phyloP scores from a whole-genome alignment of 148 eudicot species.

The Cornus kousa region DNA sequence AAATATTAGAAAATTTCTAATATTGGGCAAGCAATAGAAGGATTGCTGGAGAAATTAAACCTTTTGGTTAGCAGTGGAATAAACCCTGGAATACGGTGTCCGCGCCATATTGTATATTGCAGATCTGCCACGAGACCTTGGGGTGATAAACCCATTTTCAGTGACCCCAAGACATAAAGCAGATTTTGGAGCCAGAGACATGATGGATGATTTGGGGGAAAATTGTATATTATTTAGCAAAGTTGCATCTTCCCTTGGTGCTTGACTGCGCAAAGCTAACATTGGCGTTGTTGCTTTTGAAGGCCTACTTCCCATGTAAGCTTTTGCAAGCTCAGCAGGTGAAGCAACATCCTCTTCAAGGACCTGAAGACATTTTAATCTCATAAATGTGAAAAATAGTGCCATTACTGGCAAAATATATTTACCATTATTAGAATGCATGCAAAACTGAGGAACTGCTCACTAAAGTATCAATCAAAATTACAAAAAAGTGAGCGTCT shows the following conservation, averaged over 20 bases:
- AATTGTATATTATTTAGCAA: slow-evolving; percentile 26
- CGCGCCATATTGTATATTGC: slow-evolving; percentile 91
- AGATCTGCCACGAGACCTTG: slow-evolving; percentile 79
- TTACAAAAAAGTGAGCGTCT: background rate
- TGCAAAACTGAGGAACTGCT: background rate
- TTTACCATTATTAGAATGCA: background rate
- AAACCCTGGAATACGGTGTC: slow-evolving; percentile 69
- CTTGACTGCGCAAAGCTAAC: slow-evolving; percentile 40
- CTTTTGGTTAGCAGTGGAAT: slow-evolving; percentile 37
- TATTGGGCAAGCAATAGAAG: background rate
- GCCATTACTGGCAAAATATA: no score
- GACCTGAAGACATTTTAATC: slow-evolving; percentile 35
- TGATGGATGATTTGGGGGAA: slow-evolving; percentile 34
- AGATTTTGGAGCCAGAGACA: slow-evolving; percentile 41
- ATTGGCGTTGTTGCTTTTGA: slow-evolving; percentile 52
- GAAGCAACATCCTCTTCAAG: slow-evolving; percentile 66
- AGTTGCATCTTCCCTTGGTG: slow-evolving; percentile 38
- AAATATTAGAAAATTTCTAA: background rate
- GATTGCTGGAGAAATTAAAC: slow-evolving; percentile 22
- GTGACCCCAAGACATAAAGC: slow-evolving; percentile 25
- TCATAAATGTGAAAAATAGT: background rate
- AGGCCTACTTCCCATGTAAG: slow-evolving; percentile 81
- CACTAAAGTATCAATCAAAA: background rate
- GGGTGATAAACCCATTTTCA: slow-evolving; percentile 59
- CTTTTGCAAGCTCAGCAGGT: slow-evolving; percentile 96